phyloP scores from a whole-genome alignment of 192 early-diverging fungal genomes.

The Dissophora globulifera region DNA sequence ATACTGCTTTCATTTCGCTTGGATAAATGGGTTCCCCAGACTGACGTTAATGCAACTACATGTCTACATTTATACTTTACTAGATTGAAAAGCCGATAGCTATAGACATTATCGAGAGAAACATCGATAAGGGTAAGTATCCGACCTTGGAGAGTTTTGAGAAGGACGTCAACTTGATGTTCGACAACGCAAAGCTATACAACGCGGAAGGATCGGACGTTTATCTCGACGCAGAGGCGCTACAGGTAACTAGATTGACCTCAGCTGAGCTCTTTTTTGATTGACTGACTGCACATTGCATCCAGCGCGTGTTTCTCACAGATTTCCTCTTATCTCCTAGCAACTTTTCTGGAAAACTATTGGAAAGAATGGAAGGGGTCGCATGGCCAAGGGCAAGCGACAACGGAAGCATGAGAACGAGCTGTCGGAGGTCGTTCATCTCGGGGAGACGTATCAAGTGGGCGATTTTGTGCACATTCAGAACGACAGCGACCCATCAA shows the following conservation, averaged over 20 bases:
- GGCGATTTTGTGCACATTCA: constrained; percentile 75
- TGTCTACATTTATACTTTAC: background rate
- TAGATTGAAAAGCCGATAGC: constrained; percentile 69
- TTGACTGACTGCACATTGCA: no score
- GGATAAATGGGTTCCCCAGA: no score
- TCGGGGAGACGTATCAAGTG: constrained; percentile 28
- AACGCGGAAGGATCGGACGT: constrained; percentile 89
- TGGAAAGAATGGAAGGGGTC: constrained; percentile 29
- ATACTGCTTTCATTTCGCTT: no score
- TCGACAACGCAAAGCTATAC: constrained; percentile 92
- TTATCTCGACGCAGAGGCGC: constrained; percentile 76
- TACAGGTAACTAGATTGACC: constrained; percentile 55
- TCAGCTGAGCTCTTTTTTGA: no score
- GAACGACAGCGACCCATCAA: constrained; percentile 64
- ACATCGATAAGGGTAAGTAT: constrained; percentile 74
- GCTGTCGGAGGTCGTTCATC: constrained; percentile 7
- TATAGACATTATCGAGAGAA: constrained; percentile 65
- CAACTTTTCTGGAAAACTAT: constrained; percentile 46
- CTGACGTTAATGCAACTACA: no score
- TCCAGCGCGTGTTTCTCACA: no score
- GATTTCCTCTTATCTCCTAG: no score
- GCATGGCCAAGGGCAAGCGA: constrained; percentile 14
- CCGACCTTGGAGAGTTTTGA: constrained; percentile 74
- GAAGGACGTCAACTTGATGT: constrained; percentile 83
- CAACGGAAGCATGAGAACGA: constrained; percentile 32